These are phyloP conservation scores for Chaetomium strumarium DNA, from an alignment of 2,329 filamentous ascomycete genomes.

Conservation along the genomic window DNA sequence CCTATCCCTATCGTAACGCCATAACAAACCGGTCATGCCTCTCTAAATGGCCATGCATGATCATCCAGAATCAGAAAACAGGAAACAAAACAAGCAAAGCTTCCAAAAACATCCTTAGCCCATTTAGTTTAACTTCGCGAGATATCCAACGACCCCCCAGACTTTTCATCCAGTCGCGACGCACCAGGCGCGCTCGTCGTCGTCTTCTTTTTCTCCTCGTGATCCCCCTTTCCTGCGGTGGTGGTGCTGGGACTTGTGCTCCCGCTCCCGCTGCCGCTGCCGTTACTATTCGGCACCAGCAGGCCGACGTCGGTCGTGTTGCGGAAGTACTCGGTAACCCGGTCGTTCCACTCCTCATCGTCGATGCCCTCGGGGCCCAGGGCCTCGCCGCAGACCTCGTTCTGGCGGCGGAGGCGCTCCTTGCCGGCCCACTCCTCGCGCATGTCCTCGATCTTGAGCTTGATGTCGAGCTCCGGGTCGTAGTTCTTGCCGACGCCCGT, in stretches of 20 bases:
- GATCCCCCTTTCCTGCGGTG: too few species aligned
- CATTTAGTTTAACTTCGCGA: too few species aligned
- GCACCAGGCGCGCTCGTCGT: neutral
- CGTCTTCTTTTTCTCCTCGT: neutral
- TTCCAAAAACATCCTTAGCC: too few species aligned
- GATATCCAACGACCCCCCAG: conserved; percentile 3
- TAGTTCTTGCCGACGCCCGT: conserved; percentile 75
- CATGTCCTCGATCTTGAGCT: conserved; percentile 81
- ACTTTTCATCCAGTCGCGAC: conserved; percentile 5
- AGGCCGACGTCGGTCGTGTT: conserved; percentile 23
- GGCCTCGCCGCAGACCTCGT: conserved; percentile 30
- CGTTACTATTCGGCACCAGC: neutral
- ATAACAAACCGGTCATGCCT: too few species aligned
- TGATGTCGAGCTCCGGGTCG: conserved; percentile 74
- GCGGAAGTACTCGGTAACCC: conserved; percentile 52
- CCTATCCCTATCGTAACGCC: too few species aligned
- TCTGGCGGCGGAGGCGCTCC: conserved; percentile 37
- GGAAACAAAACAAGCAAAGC: too few species aligned
- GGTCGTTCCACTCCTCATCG: conserved; percentile 46
- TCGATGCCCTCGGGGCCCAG: conserved; percentile 26
- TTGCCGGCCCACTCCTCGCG: conserved; percentile 54
- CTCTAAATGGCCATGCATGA: too few species aligned
- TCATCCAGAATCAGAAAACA: too few species aligned
- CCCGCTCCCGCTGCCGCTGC: neutral
- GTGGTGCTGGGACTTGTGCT: neutral